Percentiles rank a stretch among this genome's conserved stretches.
phyloP scores from a whole-genome alignment of 1,139 yeast species.

The Blastobotrys malaysiensis region DNA sequence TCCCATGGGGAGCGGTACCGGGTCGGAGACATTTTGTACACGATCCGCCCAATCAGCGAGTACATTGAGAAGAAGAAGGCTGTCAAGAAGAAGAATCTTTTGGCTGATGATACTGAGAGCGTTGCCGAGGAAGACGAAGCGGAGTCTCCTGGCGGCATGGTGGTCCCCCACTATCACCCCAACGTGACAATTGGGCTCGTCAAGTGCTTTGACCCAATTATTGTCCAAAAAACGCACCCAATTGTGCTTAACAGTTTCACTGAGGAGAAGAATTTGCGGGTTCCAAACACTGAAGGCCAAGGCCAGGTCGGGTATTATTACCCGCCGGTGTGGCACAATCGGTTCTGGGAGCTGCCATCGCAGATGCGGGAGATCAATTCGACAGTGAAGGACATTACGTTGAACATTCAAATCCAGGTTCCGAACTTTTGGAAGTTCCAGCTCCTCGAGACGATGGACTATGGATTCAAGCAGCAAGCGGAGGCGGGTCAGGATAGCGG shows the following conservation, averaged over 20 bases:
- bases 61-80: constrained; percentile 13
- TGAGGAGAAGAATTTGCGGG: constrained; percentile 9
- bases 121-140: constrained; percentile 18
- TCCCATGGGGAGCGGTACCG: background rate
- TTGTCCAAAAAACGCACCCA: constrained; percentile 21
- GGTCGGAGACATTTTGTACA: background rate
- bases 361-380: constrained; percentile 34
- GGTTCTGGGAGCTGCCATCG: constrained; percentile 37
- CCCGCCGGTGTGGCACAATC: constrained; percentile 33
- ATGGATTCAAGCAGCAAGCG: constrained; percentile 31
- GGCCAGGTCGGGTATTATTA: constrained; percentile 22
- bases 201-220: constrained; percentile 8
- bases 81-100: constrained; percentile 30
- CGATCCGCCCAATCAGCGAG: constrained; percentile 6
- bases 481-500: constrained; percentile 18
- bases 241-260: constrained; percentile 22
- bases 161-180: constrained; percentile 37
- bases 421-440: constrained; percentile 33
- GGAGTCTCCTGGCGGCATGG: constrained; percentile 11
- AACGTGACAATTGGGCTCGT: constrained; percentile 31
- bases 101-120: constrained; percentile 23
- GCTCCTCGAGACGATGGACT: constrained; percentile 27
- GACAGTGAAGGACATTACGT: constrained; percentile 23
- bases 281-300: constrained; percentile 5
- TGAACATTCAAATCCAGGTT: constrained; percentile 31